phyloP scores from a whole-genome alignment of 2,329 filamentous ascomycete genomes.

The Hypoxylon sp. region DNA sequence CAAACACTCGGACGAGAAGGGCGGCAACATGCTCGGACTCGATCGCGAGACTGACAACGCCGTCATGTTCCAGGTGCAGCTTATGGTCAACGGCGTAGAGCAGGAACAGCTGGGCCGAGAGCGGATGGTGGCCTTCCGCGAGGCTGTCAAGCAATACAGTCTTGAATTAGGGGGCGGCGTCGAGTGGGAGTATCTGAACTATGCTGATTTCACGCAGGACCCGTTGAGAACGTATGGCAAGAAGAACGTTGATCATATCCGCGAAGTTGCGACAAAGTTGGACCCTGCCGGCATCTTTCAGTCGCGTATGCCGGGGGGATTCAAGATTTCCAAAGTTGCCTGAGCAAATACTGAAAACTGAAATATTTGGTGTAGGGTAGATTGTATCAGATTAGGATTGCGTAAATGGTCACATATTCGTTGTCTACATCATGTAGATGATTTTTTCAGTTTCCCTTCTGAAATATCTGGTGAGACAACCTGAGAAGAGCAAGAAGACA shows the following conservation, averaged over 20 bases:
- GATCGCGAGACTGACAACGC: constrained; percentile 46
- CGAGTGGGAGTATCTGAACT: constrained; percentile 50
- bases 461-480: neutral
- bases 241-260: constrained; percentile 44
- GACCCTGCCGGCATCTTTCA: constrained; percentile 50
- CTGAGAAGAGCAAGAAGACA: no score
- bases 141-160: constrained; percentile 40
- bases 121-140: constrained; percentile 42
- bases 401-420: neutral
- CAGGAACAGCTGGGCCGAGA: constrained; percentile 41
- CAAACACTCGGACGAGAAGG: constrained; percentile 45
- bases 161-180: constrained; percentile 28
- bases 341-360: neutral
- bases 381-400: neutral
- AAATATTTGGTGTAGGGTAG: neutral
- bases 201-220: constrained; percentile 46
- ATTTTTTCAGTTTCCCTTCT: no score
- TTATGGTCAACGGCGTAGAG: constrained; percentile 45
- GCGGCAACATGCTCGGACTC: constrained; percentile 52
- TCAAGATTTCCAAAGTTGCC: constrained; percentile 44
- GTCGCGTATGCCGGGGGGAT: constrained; percentile 48
- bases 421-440: no score
- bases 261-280: constrained; percentile 46
- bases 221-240: constrained; percentile 47
- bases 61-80: constrained; percentile 43